phyloP scores from a whole-genome alignment of 179 eudicot species.

The Beta corolliflora region DNA sequence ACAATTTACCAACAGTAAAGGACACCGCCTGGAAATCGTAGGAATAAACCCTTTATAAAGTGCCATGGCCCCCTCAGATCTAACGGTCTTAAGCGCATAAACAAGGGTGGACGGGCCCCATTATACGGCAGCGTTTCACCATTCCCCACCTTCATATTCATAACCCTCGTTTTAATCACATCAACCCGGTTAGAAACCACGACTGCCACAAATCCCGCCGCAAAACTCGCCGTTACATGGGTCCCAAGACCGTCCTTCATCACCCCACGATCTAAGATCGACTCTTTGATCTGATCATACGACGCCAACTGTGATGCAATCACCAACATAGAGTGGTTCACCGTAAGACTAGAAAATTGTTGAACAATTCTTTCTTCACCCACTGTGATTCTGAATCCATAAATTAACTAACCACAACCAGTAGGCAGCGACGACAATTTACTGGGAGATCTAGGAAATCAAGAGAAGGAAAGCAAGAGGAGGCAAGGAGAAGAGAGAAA shows the following conservation, averaged over 20 bases:
- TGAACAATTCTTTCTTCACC: no score
- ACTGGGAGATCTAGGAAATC: no score
- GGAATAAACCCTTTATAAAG: constrained; percentile 87
- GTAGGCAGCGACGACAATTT: no score
- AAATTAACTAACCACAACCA: no score
- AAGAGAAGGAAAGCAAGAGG: no score
- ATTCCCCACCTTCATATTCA: constrained; percentile 81
- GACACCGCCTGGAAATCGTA: constrained; percentile 88
- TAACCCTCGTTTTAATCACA: constrained; percentile 86
- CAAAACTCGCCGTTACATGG: constrained; percentile 83
- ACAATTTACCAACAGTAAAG: constrained; percentile 51
- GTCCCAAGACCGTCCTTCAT: constrained; percentile 89
- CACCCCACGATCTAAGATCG: constrained; percentile 42
- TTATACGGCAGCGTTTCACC: constrained; percentile 59
- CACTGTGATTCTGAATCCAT: no score
- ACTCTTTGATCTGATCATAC: constrained; percentile 80
- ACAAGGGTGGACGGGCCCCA: constrained; percentile 55
- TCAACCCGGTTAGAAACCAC: constrained; percentile 87
- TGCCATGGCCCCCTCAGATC: constrained; percentile 69
- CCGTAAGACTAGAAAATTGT: constrained; percentile 62
- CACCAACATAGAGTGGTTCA: constrained; percentile 92
- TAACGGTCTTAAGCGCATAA: constrained; percentile 69
- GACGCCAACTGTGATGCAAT: constrained; percentile 89
- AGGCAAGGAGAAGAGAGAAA: no score
- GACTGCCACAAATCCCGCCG: constrained; percentile 92